phyloP scores from a whole-genome alignment of 2,329 filamentous ascomycete species.

The Talaromyces sp. region DNA sequence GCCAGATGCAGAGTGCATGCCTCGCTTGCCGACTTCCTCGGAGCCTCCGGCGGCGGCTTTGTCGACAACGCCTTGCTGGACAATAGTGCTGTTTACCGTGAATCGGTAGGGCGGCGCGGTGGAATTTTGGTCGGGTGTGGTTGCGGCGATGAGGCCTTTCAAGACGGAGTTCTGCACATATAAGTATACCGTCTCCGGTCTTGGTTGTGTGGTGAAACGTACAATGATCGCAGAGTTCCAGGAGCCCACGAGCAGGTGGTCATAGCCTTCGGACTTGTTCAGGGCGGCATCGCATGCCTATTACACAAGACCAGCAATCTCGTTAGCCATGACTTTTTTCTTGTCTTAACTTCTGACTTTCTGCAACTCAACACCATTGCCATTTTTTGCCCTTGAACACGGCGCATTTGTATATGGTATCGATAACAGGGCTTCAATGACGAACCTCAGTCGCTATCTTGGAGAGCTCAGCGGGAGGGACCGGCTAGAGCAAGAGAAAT shows the following conservation, averaged over 20 bases:
- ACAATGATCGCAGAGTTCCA: constrained; percentile 96
- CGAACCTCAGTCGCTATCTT: constrained; percentile 80
- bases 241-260: constrained; percentile 73
- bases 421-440: constrained; percentile 12
- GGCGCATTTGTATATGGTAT: neutral
- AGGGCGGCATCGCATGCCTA: constrained; percentile 81
- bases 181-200: neutral
- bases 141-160: constrained; percentile 37
- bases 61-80: constrained; percentile 69
- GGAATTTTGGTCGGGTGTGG: constrained; percentile 28
- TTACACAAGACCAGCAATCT: neutral
- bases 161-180: constrained; percentile 31
- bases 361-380: neutral
- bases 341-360: neutral
- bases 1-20: constrained; percentile 50
- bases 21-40: constrained; percentile 70
- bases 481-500: constrained; percentile 50
- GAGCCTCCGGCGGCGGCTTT: constrained; percentile 46
- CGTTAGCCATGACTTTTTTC: neutral
- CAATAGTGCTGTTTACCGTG: constrained; percentile 95
- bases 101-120: constrained; percentile 71
- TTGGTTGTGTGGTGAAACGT: constrained; percentile 30
- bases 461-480: constrained; percentile 69
- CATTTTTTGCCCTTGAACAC: neutral
- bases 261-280: constrained; percentile 69